Evolutionary conservation across 2,329 filamentous ascomycete genomes (phyloP), one percentile per base, ranked within the genome.

Genomic region (Drechslerella stenobrocha): DNA sequence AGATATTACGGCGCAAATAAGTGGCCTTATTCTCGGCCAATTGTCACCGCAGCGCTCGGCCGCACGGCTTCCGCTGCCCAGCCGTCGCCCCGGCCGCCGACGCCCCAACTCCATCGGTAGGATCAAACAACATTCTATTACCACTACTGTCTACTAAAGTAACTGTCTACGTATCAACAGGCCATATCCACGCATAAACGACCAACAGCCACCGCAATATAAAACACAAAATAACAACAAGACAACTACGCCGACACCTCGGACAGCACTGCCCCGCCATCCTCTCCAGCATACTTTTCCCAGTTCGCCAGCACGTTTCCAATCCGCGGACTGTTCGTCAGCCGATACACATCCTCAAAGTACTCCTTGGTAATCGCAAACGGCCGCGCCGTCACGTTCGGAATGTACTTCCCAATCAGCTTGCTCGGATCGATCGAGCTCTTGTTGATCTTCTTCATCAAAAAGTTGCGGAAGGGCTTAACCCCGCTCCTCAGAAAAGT

Each of bases 371-470:
- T 95, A 72, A 98, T 81, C 77, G 90, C 90, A 76, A 98, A 98
- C 13, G 93, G 93, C 79, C 87, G 87, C 63, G 93, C 93, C 58
- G 93, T 98, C 72, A 98, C 95, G 78, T 98, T 98, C 73, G 93
- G 93, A 72, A 98, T 97, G 80, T 98, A 98, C 80, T 98, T 98
- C 75, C 93, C 93, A 72, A 98, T 83, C 75, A 98, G 80, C 82
- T 97, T 97, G 77, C 89, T 88, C 3, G 93, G 93, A 77, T 98
- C 93, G 77, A 98, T 97, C 55, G 89, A 95, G 22, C 91, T 96
- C 85, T 95, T 96, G 83, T 97, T 90, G 80, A 98, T 97, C 84
- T 98, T 98, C 88, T 97, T 98, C 74, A 97, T 87, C 76, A 98
- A 79, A 84, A 98, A 98, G 44, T 87, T 92, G 72, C 93, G 85